Conservation (phyloP, 2,329 filamentous ascomycete genomes). For the Aspergillus fijiensis region DNA sequence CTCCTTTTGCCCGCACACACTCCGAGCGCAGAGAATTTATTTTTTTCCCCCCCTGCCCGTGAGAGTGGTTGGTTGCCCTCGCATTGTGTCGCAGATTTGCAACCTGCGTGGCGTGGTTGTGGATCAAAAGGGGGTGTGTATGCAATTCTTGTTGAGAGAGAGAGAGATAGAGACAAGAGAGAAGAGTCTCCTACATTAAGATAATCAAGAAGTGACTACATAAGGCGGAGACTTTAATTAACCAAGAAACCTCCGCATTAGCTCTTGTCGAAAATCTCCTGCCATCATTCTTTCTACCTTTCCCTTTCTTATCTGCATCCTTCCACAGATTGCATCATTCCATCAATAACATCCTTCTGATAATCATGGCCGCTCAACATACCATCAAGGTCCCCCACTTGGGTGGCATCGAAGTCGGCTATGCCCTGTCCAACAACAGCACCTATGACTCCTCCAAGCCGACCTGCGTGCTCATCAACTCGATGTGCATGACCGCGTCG, state of each 20-base stretch:
- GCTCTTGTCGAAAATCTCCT: background rate
- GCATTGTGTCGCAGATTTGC: background rate
- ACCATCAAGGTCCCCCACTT: slow-evolving; percentile 51
- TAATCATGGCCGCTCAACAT: slow-evolving; percentile 25
- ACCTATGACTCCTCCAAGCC: slow-evolving; percentile 51
- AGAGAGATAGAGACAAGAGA: background rate
- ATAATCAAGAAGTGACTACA: background rate
- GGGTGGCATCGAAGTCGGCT: slow-evolving; percentile 51
- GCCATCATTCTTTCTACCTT: background rate
- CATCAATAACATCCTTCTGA: background rate
- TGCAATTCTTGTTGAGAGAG: background rate
- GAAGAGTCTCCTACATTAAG: background rate
- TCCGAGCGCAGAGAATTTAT: background rate
- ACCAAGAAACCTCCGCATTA: background rate
- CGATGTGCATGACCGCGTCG: slow-evolving; percentile 51
- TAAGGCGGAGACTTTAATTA: background rate
- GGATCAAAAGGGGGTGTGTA: too few relatives aligned
- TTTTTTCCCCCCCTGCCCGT: background rate
- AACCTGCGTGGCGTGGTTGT: too few relatives aligned
- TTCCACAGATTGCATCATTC: background rate
- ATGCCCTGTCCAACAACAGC: slow-evolving; percentile 45
- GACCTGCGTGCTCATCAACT: slow-evolving; percentile 53
- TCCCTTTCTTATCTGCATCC: background rate
- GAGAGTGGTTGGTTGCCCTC: background rate
- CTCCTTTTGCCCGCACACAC: background rate